Base-by-base conservation (phyloP, 2,329 filamentous ascomycete species). In the Pyrenophora tritici-repentis region DNA sequence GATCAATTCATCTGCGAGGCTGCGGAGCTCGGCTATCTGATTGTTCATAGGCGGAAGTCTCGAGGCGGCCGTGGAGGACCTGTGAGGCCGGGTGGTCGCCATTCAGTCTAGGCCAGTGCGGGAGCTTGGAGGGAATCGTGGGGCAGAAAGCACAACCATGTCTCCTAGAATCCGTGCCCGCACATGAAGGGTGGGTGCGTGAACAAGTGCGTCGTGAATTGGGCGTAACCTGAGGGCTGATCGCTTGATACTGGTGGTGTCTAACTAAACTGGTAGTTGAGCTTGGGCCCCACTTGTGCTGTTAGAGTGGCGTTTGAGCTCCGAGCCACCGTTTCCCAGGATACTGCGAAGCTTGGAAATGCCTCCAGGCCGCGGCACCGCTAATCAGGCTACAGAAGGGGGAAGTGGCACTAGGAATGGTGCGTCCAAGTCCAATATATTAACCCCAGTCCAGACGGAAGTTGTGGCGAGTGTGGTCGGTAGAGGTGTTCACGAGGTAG, bases 41-140 rank as follows among this genome's bases (percentile, higher is more conserved):
- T 87, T 85, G 58, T 84, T 83, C 46, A 77, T 81, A 44, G 80
- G 72, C 55, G 79, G 76, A 42, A 81, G 56, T 57, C 67, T 59
- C 48, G 71, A 73, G 55, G 71, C 70, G 42, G 72, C 70, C 47
- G 71, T 72, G 42, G 72, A 73, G 47, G 72, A 73, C 52, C 71
- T 59, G 56, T 73, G 71, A 34, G 65, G 72, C 61, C 69, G 70
- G 26, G 66, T 55, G 12, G 65, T 63, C 43, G 66, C 63, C 71
- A 73, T 74, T 72, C 62, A 68, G 37, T 54, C 59, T 50, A 58
- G 58, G 58, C 63, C 63, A 54, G 66, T 61, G 62, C 57, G 57
- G 56, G 50, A 53, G 40, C 46, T 45, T 46, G 65, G 58, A 50
- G 60, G 54, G 24, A 44, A 58, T 57, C 52, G 61, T 45, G 55